Evolutionary conservation across 345 rosid genomes (phyloP), one percentile per base, ranked within the genome.

Genomic region (Acer negundo): DNA sequence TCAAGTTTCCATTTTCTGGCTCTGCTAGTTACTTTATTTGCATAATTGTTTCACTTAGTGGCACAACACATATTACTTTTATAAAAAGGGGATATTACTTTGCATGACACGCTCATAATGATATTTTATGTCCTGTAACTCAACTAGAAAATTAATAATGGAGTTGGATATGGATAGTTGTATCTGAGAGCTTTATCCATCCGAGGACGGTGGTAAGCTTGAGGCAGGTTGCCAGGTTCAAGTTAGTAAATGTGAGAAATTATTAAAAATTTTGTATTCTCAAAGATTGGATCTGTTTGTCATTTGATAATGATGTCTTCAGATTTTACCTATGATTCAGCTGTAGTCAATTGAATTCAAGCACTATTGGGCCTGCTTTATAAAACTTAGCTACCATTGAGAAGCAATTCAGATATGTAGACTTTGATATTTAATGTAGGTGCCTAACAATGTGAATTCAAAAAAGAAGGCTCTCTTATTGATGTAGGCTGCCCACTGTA

Each of bases 1-100:
- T 78, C n/a, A 70, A 31, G 23, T n/a, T 66, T 69, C 22, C 20
- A 23, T 69, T 1, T 69, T 78, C 46, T 75, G 66, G 67, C 66
- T 74, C 59, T 76, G 46, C 55, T 26, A 20, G 17, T 76, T 75
- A 65, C 23, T 62, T 61, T 59, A 20, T 10, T 38, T 55, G 11
- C 7, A 16, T 23, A 35, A 23, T 46, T 51, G 64, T 76, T 67
- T 66, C 38, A 22, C 38, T 53, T 10, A 12, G 63, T 44, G 2
- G 26, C 53, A 44, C 24, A 49, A 19, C 22, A 2, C 20, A 47
- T 47, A 44, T 40, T 28, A 22, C 19, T 22, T 6, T 24, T 20
- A 22, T 28, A 64, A 51, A 51, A 46, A 11, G 35, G 51, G 17
- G 22, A 71, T 53, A 62, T 53, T 51, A 70, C 31, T 49, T 47